Evolutionary conservation across 1,284 basidiomycete genomes (phyloP), one percentile per base, ranked within the genome.

Genomic region (Trichosporon faecale): DNA sequence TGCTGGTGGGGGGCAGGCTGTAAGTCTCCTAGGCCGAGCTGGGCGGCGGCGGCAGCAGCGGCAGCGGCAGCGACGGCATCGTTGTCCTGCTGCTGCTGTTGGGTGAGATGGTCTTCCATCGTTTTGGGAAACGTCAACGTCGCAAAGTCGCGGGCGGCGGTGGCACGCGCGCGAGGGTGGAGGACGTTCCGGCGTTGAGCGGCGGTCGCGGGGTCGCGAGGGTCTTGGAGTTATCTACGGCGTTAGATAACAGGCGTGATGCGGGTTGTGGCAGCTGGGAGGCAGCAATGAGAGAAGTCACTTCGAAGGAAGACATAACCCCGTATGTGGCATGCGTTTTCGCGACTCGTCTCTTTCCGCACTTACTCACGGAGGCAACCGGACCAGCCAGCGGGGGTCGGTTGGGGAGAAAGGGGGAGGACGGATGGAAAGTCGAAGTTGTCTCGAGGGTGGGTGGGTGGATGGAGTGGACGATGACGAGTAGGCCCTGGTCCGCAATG

Each of bases 11-110:
- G 12, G 14, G 67, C n/a, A 60, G 46, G 31, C 74, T 76, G 69
- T 65, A 74, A 66, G 49, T 70, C 68, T 21, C 64, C 68, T 35
- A 79, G 71, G 21, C 76, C 78, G 23, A 80, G 72, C 66, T 78
- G 76, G 11, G 73, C 77, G 11, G 78, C 76, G 33, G 79, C 78
- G 9, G 78, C 79, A n/a, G 73, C 75, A 23, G 80, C 78, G 5
- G 77, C 78, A n/a, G 76, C 77, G 9, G 76, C 78, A 44, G 76
- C 75, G 18, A 76, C 80, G 65, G 79, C 79, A 23, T 75, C 73
- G 68, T 81, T 77, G 29, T 76, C 74, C 64, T 79, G 78, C 66
- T 77, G 75, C 66, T 79, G 77, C 37, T 55, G 66, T 27, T 44
- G 29, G 18, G 76, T 35, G 69, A 75, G 72, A 63, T 70, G 33